Evolutionary conservation across 352 stramenopile species (phyloP).

Genomic region (Pythium dissotocum): DNA sequence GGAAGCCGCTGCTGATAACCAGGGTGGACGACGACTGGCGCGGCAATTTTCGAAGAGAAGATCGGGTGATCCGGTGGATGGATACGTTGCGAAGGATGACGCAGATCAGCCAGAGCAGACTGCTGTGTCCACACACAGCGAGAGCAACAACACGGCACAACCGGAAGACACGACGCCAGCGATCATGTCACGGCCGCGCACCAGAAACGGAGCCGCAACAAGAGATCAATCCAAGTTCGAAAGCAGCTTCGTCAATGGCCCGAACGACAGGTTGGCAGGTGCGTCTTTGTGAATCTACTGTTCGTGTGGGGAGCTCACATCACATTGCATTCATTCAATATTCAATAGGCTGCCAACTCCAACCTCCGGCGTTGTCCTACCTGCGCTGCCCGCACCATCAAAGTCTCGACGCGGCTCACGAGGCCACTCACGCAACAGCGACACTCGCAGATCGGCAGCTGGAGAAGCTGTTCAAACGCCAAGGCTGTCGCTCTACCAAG

Average conservation of each 20-base stretch:
- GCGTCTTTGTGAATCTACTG: too few species aligned
- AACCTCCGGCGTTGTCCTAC: neutral
- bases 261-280: neutral
- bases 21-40: neutral
- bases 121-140: neutral
- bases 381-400: constrained; percentile 1
- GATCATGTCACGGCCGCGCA: neutral
- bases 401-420: constrained; percentile 16
- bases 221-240: neutral
- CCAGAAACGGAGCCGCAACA: neutral
- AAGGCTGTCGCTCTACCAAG: neutral
- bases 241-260: neutral
- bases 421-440: neutral
- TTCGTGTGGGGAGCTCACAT: neutral
- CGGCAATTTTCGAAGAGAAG: neutral
- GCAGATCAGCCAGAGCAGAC: neutral
- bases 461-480: neutral
- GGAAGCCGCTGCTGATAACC: neutral
- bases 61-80: neutral
- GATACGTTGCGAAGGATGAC: neutral
- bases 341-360: neutral
- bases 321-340: neutral
- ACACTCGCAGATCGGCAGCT: neutral
- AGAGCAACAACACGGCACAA: constrained; percentile 5
- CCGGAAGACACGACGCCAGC: neutral